A percentile compares a stretch with the other conserved stretches of the same genome.
phyloP scores from a whole-genome alignment of 345 rosid genomes.

The Linum usitatissimum region DNA sequence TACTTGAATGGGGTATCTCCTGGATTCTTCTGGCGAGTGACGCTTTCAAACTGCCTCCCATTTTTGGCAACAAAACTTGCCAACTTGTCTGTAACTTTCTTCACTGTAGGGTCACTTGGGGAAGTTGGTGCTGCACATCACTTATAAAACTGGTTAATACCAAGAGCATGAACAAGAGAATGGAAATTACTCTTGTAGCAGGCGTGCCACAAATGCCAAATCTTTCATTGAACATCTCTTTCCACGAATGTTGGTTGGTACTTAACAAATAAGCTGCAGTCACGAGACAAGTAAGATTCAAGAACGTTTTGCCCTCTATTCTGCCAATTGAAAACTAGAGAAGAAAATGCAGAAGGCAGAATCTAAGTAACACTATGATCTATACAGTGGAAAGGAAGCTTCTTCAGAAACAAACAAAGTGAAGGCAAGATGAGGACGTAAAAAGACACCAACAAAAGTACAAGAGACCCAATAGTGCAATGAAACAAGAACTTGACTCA shows the following conservation, averaged over 20 bases:
- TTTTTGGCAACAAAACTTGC: conserved; percentile 97
- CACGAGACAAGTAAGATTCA: conserved; percentile 77
- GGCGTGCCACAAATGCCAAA: conserved; percentile 83
- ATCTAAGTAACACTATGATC: not conserved
- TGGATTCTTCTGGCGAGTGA: conserved; percentile 91
- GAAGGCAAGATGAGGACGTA: not conserved
- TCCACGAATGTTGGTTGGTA: conserved; percentile 83
- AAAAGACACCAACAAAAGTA: not conserved
- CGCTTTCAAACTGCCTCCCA: conserved; percentile 90
- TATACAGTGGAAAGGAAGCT: not conserved
- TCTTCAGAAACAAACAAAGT: not conserved
- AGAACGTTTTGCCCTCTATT: conserved; percentile 48
- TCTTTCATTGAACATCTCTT: conserved; percentile 86
- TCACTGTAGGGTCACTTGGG: conserved; percentile 86
- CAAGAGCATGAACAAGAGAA: conserved; percentile 94
- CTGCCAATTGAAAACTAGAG: conserved; percentile 29
- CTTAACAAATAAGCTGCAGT: conserved; percentile 91
- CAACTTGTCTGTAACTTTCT: conserved; percentile 91
- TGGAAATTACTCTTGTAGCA: conserved; percentile 96
- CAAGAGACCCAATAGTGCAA: not conserved
- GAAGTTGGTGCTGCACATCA: conserved; percentile 96
- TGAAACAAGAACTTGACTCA: not conserved
- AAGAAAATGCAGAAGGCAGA: conserved; percentile 12
- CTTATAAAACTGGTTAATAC: conserved; percentile 99
- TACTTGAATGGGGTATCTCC: conserved; percentile 94